Evolutionary conservation across 2,329 filamentous ascomycete genomes (phyloP).

Genomic region (Alternaria sp.): DNA sequence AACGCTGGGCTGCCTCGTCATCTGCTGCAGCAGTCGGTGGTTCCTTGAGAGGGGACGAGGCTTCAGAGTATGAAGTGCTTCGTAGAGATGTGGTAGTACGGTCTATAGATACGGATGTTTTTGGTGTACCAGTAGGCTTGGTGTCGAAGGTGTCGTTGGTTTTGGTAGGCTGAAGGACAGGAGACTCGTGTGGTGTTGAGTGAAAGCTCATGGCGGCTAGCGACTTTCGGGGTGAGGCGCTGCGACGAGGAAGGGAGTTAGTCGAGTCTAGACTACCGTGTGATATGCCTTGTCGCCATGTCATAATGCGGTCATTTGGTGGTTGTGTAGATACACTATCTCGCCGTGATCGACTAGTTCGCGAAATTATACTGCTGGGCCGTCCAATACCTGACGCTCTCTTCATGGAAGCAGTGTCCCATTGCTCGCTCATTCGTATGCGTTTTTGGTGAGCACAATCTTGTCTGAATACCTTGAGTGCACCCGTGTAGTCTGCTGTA

Average conservation of each 20-base stretch:
- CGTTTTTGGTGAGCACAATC: constrained; percentile 89
- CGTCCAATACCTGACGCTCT: constrained; percentile 66
- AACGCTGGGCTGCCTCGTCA: neutral
- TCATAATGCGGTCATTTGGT: constrained; percentile 80
- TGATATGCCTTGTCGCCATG: constrained; percentile 80
- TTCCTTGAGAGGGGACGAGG: constrained; percentile 14
- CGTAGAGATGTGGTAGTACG: constrained; percentile 14
- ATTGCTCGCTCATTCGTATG: constrained; percentile 67
- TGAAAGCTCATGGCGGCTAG: constrained; percentile 34
- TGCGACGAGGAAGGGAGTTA: constrained; percentile 46
- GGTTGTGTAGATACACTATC: constrained; percentile 60
- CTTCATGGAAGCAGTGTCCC: constrained; percentile 78
- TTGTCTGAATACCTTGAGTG: constrained; percentile 94
- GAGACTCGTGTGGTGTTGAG: constrained; percentile 28
- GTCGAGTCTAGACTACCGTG: constrained; percentile 60
- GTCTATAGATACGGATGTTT: constrained; percentile 31
- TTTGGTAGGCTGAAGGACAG: constrained; percentile 24
- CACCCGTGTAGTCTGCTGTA: constrained; percentile 86
- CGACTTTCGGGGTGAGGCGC: constrained; percentile 60
- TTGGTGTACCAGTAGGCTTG: constrained; percentile 26
- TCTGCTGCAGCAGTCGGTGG: constrained; percentile 1
- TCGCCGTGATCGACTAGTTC: constrained; percentile 60
- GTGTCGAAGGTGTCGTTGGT: constrained; percentile 24
- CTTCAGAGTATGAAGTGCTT: constrained; percentile 23
- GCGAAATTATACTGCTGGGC: constrained; percentile 64